phyloP scores from a whole-genome alignment of 176 grass and related monocot genomes.

The Otatea glauca region DNA sequence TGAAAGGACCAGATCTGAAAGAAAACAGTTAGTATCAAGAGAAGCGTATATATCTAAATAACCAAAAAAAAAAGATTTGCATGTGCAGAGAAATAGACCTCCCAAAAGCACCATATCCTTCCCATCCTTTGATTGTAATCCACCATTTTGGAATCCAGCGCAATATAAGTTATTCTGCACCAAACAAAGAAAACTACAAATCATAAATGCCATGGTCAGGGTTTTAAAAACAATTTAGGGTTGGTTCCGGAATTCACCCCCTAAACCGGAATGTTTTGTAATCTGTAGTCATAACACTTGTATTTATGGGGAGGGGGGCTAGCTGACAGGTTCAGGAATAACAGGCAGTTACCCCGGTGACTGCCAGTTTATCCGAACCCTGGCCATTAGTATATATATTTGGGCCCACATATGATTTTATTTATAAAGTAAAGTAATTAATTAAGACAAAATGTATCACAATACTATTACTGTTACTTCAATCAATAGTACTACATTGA shows the following conservation, averaged over 20 bases:
- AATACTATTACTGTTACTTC: background rate
- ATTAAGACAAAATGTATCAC: background rate
- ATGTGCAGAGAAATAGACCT: slow-evolving; percentile 53
- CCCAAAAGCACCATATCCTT: slow-evolving; percentile 95
- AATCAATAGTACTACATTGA: background rate
- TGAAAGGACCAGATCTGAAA: slow-evolving; percentile 92
- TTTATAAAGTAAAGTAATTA: background rate
- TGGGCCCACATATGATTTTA: background rate
- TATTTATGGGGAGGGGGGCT: too few relatives aligned
- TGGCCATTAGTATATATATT: too few relatives aligned
- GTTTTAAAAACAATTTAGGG: background rate
- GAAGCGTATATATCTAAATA: background rate
- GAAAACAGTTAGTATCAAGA: slow-evolving; percentile 34
- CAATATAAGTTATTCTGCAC: slow-evolving; percentile 67
- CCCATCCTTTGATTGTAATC: slow-evolving; percentile 81
- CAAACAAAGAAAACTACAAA: slow-evolving; percentile 29
- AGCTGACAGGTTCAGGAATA: too few relatives aligned
- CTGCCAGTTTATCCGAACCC: too few relatives aligned
- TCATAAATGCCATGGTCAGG: background rate
- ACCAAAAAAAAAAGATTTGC: background rate
- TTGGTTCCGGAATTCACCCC: background rate
- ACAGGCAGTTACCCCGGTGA: too few relatives aligned
- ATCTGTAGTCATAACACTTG: too few relatives aligned
- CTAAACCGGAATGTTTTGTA: background rate
- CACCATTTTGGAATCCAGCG: slow-evolving; percentile 96